Evolutionary conservation across 371 early-diverging fungal species (phyloP), one percentile per base, ranked within the genome.

Genomic region (Coemansia sp.): DNA sequence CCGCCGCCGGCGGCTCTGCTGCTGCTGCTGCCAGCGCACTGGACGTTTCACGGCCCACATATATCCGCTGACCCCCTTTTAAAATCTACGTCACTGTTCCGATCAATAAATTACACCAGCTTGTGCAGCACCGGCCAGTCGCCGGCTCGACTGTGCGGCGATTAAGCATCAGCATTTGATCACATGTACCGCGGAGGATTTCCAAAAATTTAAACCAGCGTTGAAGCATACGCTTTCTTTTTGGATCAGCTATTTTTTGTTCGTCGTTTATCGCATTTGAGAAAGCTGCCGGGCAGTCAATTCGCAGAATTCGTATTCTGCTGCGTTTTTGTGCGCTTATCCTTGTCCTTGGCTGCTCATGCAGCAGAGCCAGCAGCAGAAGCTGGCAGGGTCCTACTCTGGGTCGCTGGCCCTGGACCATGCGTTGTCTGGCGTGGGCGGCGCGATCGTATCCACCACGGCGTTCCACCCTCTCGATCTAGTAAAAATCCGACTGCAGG

Each of bases 401-500:
- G 75, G 75, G 30, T 75, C 75, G 30, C 66, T 66, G 34, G 76
- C 77, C 16, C 52, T 76, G 2, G 96, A 97, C 78, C 91, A 96
- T 77, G 94, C 92, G 30, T 59, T 93, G 59, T 90, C 96, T 4
- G 97, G 97, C 7, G 86, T 95, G 55, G 83, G 85, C 33, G 96
- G 94, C 1, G 95, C 94, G 7, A 79, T 90, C 5, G 85, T 87
- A 5, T 90, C 94, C 1, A 95, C 98, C 0, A 77, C 85, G 4
- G 61, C 83, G 20, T 82, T 96, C 38, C 97, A 96, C 77, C 97
- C 97, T 10, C 78, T 97, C 38, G 98, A 97, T 75, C 78, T 96
- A 41, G 82, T 97, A 62, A 97, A 97, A 75, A 92, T 91, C 33
- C 81, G 95, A 31, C 85, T 94, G 56, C 96, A 97, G 86, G 89